Conservation (phyloP, 2,329 filamentous ascomycete species). For the Tolypocladium tropicale region DNA sequence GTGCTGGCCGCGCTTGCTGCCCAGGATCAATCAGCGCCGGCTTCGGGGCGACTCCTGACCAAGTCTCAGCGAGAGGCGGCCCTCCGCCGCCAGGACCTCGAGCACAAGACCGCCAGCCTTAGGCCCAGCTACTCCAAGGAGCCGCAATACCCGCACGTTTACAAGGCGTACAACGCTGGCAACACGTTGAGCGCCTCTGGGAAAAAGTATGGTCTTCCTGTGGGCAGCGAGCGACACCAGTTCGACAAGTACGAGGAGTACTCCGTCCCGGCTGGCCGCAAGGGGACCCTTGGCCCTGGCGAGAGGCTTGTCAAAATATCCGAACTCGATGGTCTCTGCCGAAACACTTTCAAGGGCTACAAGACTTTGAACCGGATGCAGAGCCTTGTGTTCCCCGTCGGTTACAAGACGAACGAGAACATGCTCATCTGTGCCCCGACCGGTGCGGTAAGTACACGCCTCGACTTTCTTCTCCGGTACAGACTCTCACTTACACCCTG, state of each 20-base stretch:
- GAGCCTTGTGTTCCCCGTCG: constrained; percentile 88
- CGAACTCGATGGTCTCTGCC: constrained; percentile 81
- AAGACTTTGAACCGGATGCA: constrained; percentile 95
- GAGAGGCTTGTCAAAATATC: constrained; percentile 69
- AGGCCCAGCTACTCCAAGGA: constrained; percentile 62
- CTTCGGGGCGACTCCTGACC: constrained; percentile 51
- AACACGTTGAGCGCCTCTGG: constrained; percentile 76
- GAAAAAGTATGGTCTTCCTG: constrained; percentile 71
- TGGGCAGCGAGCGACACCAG: constrained; percentile 62
- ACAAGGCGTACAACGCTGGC: constrained; percentile 71
- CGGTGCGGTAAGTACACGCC: constrained; percentile 55
- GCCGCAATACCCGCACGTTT: constrained; percentile 85
- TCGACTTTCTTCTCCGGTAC: neutral
- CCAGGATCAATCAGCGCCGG: constrained; percentile 20
- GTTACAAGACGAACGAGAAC: constrained; percentile 92
- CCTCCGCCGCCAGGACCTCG: constrained; percentile 62
- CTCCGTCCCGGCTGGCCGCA: constrained; percentile 69
- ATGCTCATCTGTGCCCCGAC: constrained; percentile 98
- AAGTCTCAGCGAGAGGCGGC: constrained; percentile 69
- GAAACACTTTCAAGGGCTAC: constrained; percentile 89
- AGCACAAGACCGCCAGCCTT: constrained; percentile 71
- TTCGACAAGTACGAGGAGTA: constrained; percentile 81
- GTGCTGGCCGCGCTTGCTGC: constrained; percentile 42
- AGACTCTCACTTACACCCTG: neutral
- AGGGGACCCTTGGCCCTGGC: constrained; percentile 61